Percentiles rank a stretch among this genome's conserved stretches.
phyloP scores from a whole-genome alignment of 768 basidiomycete genomes.

The Pleurotus tuoliensis region DNA sequence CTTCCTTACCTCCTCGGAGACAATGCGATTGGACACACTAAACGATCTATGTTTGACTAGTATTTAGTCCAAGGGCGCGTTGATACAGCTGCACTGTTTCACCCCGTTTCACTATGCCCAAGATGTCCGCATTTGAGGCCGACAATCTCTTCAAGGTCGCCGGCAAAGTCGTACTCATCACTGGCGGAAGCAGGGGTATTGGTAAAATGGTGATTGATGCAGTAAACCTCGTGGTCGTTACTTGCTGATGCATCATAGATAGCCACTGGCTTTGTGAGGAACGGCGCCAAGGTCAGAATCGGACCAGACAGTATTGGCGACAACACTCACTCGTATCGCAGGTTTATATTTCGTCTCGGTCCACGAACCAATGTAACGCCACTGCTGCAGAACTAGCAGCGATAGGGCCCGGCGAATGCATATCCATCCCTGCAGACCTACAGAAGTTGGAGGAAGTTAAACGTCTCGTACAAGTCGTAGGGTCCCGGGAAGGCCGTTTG shows the following conservation, averaged over 20 bases:
- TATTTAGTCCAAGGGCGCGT: conserved; percentile 1
- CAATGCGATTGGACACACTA: conserved; percentile 4
- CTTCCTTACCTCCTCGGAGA: conserved; percentile 8
- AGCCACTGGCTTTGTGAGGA: conserved; percentile 57
- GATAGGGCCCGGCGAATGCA: conserved; percentile 52
- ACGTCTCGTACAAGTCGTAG: conserved; percentile 45
- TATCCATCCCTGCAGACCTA: conserved; percentile 51
- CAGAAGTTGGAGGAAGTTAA: conserved; percentile 51
- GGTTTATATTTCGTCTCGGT: conserved; percentile 64
- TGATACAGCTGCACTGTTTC: background rate
- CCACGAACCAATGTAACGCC: conserved; percentile 43
- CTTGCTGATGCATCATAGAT: conserved; percentile 36
- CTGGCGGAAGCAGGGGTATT: conserved; percentile 63
- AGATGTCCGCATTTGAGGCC: conserved; percentile 33
- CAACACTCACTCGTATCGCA: conserved; percentile 13
- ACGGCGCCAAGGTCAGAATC: conserved; percentile 39
- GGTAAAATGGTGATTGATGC: conserved; percentile 52
- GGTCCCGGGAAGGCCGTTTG: conserved; percentile 46
- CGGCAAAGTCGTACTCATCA: conserved; percentile 54
- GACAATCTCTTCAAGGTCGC: conserved; percentile 45
- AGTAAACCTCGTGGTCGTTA: background rate
- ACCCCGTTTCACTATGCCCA: conserved; percentile 2
- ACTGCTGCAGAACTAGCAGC: conserved; percentile 50
- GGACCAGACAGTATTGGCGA: background rate
- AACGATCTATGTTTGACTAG: background rate